Percentiles rank a stretch among this genome's conserved stretches.
These are phyloP conservation scores for Bjerkandera adusta DNA, from an alignment of 1,284 basidiomycete genomes.

Conservation along the genomic window DNA sequence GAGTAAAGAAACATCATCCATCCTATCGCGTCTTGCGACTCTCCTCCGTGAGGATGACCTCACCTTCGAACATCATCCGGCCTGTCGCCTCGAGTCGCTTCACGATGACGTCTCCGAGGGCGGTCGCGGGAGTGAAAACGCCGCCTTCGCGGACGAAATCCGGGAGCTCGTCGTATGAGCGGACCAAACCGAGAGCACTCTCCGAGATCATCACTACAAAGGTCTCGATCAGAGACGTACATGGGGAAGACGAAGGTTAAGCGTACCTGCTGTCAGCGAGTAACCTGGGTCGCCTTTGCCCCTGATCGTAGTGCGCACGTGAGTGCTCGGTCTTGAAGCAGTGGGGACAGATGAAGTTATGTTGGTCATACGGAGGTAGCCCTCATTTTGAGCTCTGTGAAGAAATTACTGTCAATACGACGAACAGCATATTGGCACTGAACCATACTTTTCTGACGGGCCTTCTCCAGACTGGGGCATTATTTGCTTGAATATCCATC, in stretches of 20 bases:
- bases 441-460: conserved; percentile 55
- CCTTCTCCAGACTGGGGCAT: conserved; percentile 59
- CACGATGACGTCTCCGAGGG: conserved; percentile 72
- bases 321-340: conserved; percentile 42
- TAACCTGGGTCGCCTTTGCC: conserved; percentile 84
- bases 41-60: conserved; percentile 31
- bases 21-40: conserved; percentile 23
- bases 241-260: not conserved
- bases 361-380: conserved; percentile 57
- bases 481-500: conserved; percentile 50
- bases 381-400: conserved; percentile 51
- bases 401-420: not conserved
- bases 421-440: conserved; percentile 5
- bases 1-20: no score
- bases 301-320: conserved; percentile 56
- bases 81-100: conserved; percentile 59
- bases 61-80: conserved; percentile 52
- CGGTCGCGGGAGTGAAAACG: conserved; percentile 75
- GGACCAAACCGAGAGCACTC: conserved; percentile 65
- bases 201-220: conserved; percentile 70
- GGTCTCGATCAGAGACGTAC: conserved; percentile 1
- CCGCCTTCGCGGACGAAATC: conserved; percentile 63
- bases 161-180: conserved; percentile 51
- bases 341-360: conserved; percentile 46
- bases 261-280: conserved; percentile 57